Percentiles rank a stretch among this genome's conserved stretches.
phyloP scores from a whole-genome alignment of 73 alveolate species.

The Vitrella brassicaformis region DNA sequence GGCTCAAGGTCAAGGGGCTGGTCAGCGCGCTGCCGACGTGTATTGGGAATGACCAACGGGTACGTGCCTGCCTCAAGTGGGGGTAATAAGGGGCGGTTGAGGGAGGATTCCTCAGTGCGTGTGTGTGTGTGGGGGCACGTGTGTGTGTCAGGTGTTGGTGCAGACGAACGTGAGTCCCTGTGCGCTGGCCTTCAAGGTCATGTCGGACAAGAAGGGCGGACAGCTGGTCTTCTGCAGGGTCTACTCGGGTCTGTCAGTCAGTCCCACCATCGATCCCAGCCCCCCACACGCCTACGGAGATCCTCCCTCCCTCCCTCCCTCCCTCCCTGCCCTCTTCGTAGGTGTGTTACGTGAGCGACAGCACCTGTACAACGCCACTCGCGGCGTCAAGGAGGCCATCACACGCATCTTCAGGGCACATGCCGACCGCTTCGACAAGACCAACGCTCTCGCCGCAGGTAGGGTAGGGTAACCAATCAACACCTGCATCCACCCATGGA shows the following conservation, averaged over 20 bases:
- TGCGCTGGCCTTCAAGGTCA: constrained; percentile 69
- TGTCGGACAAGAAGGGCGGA: constrained; percentile 57
- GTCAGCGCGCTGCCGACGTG: not conserved
- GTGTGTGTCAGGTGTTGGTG: not conserved
- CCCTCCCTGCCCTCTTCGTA: too few relatives aligned
- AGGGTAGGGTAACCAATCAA: too few relatives aligned
- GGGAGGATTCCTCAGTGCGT: constrained; percentile 13
- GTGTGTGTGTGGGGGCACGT: constrained; percentile 2
- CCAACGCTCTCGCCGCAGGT: not conserved
- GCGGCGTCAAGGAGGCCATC: not conserved
- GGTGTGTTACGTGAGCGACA: not conserved
- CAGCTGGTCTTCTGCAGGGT: constrained; percentile 61
- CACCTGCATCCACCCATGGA: too few relatives aligned
- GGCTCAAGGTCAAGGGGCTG: constrained; percentile 3
- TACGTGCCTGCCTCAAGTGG: too few relatives aligned
- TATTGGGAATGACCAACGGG: too few relatives aligned
- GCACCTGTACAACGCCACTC: not conserved
- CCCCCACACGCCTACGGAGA: too few relatives aligned
- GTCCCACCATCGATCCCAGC: too few relatives aligned
- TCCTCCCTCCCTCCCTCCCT: too few relatives aligned
- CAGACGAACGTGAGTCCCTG: constrained; percentile 47
- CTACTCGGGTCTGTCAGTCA: too few relatives aligned
- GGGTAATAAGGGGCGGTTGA: too few relatives aligned
- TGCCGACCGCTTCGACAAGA: not conserved
- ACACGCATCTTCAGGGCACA: not conserved